phyloP scores from a whole-genome alignment of 2,329 filamentous ascomycete species.

The Juglanconis juglandina region DNA sequence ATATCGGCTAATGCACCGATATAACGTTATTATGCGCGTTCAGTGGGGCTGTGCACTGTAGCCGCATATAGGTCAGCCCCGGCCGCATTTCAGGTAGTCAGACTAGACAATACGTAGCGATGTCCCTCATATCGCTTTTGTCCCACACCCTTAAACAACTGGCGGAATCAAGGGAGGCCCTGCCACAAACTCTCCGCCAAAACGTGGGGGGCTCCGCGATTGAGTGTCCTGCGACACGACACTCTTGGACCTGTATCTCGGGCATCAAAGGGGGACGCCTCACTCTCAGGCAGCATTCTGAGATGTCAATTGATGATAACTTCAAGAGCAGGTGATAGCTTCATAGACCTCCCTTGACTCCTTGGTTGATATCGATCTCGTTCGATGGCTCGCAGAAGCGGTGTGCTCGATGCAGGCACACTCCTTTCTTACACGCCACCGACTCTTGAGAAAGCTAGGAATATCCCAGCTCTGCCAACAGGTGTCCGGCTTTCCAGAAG shows the following conservation, averaged over 20 bases:
- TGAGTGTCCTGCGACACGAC: not conserved
- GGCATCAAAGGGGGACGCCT: not conserved
- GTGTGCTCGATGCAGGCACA: constrained; percentile 19
- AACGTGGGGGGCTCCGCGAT: not conserved
- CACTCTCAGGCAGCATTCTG: too few species aligned
- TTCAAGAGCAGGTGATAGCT: not conserved
- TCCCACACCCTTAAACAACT: not conserved
- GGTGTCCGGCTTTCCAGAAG: not conserved
- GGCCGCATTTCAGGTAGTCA: too few species aligned
- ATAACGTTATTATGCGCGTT: too few species aligned
- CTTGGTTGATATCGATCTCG: not conserved
- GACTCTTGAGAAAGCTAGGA: constrained; percentile 7
- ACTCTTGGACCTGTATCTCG: not conserved
- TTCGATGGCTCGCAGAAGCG: constrained; percentile 7
- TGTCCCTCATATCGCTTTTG: too few species aligned
- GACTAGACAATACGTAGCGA: too few species aligned
- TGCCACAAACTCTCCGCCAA: not conserved
- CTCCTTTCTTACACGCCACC: constrained; percentile 12
- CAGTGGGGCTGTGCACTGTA: too few species aligned
- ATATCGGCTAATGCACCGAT: too few species aligned
- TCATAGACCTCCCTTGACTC: not conserved
- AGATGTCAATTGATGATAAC: not conserved
- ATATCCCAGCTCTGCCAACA: constrained; percentile 9
- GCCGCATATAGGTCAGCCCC: too few species aligned
- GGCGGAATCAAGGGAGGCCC: not conserved